A percentile compares a stretch with the other conserved stretches of the same genome.
These are phyloP conservation scores for Neurospora crassa DNA, from an alignment of 2,329 filamentous ascomycete species.

Conservation along the genomic window DNA sequence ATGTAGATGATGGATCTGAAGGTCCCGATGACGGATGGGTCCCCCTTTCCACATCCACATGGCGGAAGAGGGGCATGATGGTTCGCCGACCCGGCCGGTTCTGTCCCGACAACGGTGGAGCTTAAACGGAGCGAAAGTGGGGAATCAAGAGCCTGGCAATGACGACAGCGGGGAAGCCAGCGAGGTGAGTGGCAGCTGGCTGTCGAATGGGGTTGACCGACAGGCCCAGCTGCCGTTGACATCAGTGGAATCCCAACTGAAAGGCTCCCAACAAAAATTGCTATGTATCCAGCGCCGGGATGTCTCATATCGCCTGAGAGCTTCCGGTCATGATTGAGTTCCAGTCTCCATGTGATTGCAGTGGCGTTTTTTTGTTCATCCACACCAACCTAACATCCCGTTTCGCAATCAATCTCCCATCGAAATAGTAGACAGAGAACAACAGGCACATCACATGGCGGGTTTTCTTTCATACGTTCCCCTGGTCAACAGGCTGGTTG, in stretches of 20 bases:
- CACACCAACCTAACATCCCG: background rate
- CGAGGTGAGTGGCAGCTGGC: background rate
- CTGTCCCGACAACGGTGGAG: background rate
- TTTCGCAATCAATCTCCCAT: background rate
- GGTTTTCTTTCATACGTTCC: constrained; percentile 22
- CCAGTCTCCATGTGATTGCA: background rate
- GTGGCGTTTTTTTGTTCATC: background rate
- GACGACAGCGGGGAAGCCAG: background rate
- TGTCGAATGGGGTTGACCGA: background rate
- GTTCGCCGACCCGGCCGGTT: background rate
- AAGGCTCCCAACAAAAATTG: background rate
- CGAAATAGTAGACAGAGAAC: background rate
- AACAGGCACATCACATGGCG: constrained; percentile 10
- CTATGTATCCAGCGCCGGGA: background rate
- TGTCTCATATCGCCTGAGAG: background rate
- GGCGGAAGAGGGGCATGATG: background rate
- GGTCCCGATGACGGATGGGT: background rate
- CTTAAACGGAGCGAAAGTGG: background rate
- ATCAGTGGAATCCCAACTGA: background rate
- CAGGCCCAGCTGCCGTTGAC: background rate
- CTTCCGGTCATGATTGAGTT: background rate
- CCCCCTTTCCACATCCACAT: background rate
- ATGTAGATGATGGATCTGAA: background rate
- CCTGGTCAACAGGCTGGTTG: constrained; percentile 21
- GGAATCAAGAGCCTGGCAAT: background rate